Base-by-base conservation (phyloP, 2,329 filamentous ascomycete genomes). In the Dactylellina parvicollis region DNA sequence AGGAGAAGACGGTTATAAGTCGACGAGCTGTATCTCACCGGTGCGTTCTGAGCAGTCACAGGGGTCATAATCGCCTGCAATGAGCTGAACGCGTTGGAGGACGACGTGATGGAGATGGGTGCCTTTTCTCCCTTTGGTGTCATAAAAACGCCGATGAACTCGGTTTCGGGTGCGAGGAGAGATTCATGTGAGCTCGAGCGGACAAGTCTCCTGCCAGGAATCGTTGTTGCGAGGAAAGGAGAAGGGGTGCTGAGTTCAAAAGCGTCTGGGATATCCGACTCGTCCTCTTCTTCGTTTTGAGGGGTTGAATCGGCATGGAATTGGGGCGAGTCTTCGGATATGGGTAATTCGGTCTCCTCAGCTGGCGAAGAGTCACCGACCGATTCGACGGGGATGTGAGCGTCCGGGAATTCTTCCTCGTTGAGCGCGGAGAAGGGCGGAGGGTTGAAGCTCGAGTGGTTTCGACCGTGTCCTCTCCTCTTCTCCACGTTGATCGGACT, bases 151-250 rank as follows among this genome's bases (percentile, higher is more conserved):
- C 62, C 64, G 18, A 74, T 74, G 7, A 62, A 62, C 7, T 18
- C 70, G n/a, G 70, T 74, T 42, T 74, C 70, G 3, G 70, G 62
- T 3, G 36, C 42, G 4, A 74, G 57, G 26, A 74, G 61, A 20
- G 70, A 74, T 34, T 74, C 70, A 34, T 74, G 70, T 12, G 70
- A 74, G 18, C 55, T 32, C 8, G 70, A 74, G 14, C 70, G 61
- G 20, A 74, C 57, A 20, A 74, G 70, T 24, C 56, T 62, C 20
- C 70, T 42, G n/a, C 70, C 70, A 18, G 70, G 70, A 12, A 74
- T 74, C 12, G 70, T 74, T 5, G 70, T 74, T 5, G 70, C 70
- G n/a, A 74, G 70, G 34, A 57, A 74, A 1, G 70, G 70, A 24
- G 70, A 67, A 2, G 70, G 62, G 1, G 62, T 74, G 52, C 62